Percentiles rank a stretch among this genome's conserved stretches.
These are phyloP conservation scores for Globisporangium echinulatum DNA, from an alignment of 352 stramenopile species.

Conservation along the genomic window DNA sequence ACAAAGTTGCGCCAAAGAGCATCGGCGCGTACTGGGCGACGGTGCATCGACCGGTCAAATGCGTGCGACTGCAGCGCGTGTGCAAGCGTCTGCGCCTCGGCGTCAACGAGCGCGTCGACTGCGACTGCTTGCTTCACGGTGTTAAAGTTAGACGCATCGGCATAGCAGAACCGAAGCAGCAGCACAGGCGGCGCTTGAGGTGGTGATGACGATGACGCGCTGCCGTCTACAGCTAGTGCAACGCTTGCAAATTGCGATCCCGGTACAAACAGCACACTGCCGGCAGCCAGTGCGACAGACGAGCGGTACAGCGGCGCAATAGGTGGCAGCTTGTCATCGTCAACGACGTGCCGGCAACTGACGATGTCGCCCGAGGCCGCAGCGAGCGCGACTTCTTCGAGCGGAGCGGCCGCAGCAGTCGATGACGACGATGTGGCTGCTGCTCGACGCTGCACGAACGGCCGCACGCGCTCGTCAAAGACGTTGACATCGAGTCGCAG, in stretches of 20 bases:
- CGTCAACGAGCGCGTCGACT: constrained; percentile 39
- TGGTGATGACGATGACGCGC: constrained; percentile 7
- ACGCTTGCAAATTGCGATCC: constrained; percentile 26
- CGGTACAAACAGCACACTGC: constrained; percentile 49
- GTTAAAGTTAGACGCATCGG: constrained; percentile 76
- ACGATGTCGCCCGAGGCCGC: constrained; percentile 1
- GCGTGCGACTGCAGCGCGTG: constrained; percentile 34
- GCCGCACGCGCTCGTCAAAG: constrained; percentile 26
- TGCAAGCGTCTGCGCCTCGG: constrained; percentile 25
- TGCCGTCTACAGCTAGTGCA: constrained; percentile 2
- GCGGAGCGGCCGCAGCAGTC: background rate
- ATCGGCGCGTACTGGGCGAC: constrained; percentile 27
- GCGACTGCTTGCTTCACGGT: constrained; percentile 43
- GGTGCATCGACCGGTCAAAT: constrained; percentile 58
- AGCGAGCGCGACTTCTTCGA: constrained; percentile 21
- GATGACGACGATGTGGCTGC: background rate
- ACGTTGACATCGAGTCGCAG: constrained; percentile 13
- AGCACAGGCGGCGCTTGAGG: too few relatives aligned
- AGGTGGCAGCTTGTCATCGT: background rate
- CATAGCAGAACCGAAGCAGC: constrained; percentile 64
- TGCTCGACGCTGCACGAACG: constrained; percentile 6
- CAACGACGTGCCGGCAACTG: constrained; percentile 3
- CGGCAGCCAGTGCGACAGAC: constrained; percentile 5
- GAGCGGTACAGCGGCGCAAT: constrained; percentile 13
- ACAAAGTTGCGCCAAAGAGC: constrained; percentile 43